Evolutionary conservation across 306 rosid species (phyloP), one percentile per base, ranked within the genome.

Genomic region (Cercis canadensis): DNA sequence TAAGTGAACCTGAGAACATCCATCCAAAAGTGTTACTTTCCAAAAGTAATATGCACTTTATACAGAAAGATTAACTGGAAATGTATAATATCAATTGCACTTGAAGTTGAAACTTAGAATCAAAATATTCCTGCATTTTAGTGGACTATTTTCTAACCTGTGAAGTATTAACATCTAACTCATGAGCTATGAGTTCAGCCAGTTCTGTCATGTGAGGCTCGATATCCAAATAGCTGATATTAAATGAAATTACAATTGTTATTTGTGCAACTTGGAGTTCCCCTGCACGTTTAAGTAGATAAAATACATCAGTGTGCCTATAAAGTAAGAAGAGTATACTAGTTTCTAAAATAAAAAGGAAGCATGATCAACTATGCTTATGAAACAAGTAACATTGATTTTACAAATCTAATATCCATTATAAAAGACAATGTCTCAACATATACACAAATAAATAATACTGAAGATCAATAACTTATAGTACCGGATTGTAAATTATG

Each of bases 141-240:
- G 49, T 16, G 58, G 39, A 76, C 57, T 58, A 24, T 59, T 74
- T 62, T 68, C 89, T 74, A 49, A 95, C 97, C 99, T 91, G 99
- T 29, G 96, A 87, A 73, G 80, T 33, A 45, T 87, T 78, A 78
- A 91, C 78, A 55, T 85, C 77, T 77, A 95, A 77, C 77, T 79
- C 92, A 14, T 80, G 82, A 80, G 99, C 92, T 68, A 95, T 85
- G 83, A 73, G 83, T 71, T 77, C 85, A 31, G 84, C 75, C 61
- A 95, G 80, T 60, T 86, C 87, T 29, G 78, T 66, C 52, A 81
- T 75, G 81, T 81, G 85, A 81, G 89, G 91, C 88, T 91, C 71
- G 80, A 95, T 74, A 57, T 89, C 87, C 55, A 39, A 11, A 77
- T 82, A 89, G 85, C 92, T 87, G 57, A 65, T 74, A 82, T 89